Evolutionary conservation across 805 yeast species (phyloP), one percentile per base, ranked within the genome.

Genomic region (Kluyveromyces nonfermentans): DNA sequence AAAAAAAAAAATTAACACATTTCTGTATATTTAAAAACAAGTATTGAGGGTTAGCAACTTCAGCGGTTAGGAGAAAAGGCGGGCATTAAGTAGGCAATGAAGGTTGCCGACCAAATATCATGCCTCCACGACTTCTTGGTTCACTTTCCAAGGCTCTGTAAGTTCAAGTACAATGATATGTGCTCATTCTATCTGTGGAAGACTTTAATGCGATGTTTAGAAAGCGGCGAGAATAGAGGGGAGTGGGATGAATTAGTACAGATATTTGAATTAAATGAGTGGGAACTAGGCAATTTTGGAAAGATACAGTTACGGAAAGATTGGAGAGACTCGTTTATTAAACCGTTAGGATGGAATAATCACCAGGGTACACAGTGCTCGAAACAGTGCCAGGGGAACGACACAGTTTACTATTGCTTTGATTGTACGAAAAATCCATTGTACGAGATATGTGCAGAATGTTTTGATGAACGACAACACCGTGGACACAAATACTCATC

Each of bases 391-490:
- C 54, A 46, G 19, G 58, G 61, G 1, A 46, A 55, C 20, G 62
- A 59, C 32, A 54, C 54, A 1, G 60, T 62, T 10, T 62, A 53
- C 41, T 59, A 57, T 41, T 62, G 66, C 39, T 57, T 59, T 18
- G 59, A 63, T 18, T 62, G 66, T 38, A 54, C 61, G 2, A 52
- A 49, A 20, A 58, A 60, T 37, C 64, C 60, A 12, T 44, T 56
- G 18, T 56, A 54, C 50, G 70, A 53, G 49, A 52, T 89, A 8
- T 89, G 97, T 59, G 72, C 80, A 9, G 67, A 73, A 46, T 89
- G 97, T 59, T 89, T 70, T 63, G 77, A 80, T 40, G 77, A 79
- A 2, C 77, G 75, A 4, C 71, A 74, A 44, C 97, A 89, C 62
- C 56, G 58, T 31, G 90, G 78, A 37, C 97, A 89, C 60, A 37